Percentiles rank a stretch among this genome's conserved stretches.
phyloP scores from a whole-genome alignment of 2,329 filamentous ascomycete species.

The Ilyonectria mors-panacis region DNA sequence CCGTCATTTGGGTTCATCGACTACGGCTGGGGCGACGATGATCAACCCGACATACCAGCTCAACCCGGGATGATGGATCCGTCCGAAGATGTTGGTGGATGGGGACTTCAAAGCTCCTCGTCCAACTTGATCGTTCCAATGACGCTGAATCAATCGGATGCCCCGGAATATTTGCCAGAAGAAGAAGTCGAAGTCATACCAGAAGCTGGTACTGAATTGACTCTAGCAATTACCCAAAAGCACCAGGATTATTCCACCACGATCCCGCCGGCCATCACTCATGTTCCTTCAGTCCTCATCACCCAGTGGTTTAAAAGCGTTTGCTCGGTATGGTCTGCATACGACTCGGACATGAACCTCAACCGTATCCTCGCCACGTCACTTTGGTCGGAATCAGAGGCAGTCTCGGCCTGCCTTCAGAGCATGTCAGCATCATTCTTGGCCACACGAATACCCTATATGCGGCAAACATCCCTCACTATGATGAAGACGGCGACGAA shows the following conservation, averaged over 20 bases:
- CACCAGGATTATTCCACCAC: conserved; percentile 17
- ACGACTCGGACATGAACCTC: conserved; percentile 56
- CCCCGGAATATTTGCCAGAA: conserved; percentile 2
- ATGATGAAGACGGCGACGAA: conserved; percentile 54
- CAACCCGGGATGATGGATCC: neutral
- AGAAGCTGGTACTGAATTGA: conserved; percentile 6
- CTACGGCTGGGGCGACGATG: conserved; percentile 17
- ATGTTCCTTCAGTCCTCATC: conserved; percentile 50
- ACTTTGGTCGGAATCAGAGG: conserved; percentile 55
- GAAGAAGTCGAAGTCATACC: conserved; percentile 26
- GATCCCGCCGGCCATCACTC: conserved; percentile 32
- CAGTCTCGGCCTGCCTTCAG: conserved; percentile 57
- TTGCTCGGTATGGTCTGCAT: conserved; percentile 58
- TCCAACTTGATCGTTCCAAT: conserved; percentile 23
- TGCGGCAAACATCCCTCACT: conserved; percentile 51
- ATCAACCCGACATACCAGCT: conserved; percentile 1
- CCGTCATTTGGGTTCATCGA: conserved; percentile 11
- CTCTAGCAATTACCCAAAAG: conserved; percentile 11
- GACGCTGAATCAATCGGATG: conserved; percentile 11
- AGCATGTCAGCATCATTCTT: conserved; percentile 59
- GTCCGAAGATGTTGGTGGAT: neutral
- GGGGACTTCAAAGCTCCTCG: conserved; percentile 8
- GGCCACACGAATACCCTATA: conserved; percentile 51
- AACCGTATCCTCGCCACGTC: conserved; percentile 56
- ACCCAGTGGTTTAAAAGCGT: conserved; percentile 57